Conservation (phyloP, 345 rosid species). For the Psidium guajava region DNA sequence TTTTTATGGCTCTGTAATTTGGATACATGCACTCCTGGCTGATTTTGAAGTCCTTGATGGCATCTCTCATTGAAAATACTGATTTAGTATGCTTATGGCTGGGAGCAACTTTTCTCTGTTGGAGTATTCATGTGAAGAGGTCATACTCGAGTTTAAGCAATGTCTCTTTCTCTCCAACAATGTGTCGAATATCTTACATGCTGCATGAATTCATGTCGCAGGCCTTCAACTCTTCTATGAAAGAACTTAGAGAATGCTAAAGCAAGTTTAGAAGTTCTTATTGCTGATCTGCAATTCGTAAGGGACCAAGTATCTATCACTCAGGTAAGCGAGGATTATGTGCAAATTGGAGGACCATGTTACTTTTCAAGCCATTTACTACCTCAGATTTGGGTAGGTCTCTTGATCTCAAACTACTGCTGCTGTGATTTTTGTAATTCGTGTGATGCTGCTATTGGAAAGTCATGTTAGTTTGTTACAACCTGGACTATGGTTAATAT, state of each 20-base stretch:
- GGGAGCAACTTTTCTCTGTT: constrained; percentile 88
- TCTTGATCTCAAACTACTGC: background rate
- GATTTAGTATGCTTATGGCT: constrained; percentile 91
- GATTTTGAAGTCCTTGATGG: constrained; percentile 97
- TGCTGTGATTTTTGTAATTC: background rate
- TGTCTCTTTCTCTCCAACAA: background rate
- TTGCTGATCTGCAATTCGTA: constrained; percentile 79
- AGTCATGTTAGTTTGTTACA: background rate
- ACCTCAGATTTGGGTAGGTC: background rate
- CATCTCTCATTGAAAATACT: constrained; percentile 56
- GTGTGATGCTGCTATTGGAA: background rate
- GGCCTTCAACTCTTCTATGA: constrained; percentile 62
- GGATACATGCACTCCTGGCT: constrained; percentile 50
- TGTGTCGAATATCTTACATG: background rate
- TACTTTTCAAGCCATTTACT: background rate
- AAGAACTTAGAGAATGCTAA: constrained; percentile 89
- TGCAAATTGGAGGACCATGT: background rate
- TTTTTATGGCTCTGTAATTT: background rate
- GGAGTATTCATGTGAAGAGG: constrained; percentile 92
- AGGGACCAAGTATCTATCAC: constrained; percentile 96
- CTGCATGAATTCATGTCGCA: constrained; percentile 15
- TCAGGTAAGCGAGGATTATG: constrained; percentile 35
- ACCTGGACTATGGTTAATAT: background rate
- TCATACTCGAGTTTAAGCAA: background rate
- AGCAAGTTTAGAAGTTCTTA: constrained; percentile 87